These are phyloP conservation scores for Rhodotorula sp. DNA, from an alignment of 1,284 basidiomycete genomes.

Conservation along the genomic window DNA sequence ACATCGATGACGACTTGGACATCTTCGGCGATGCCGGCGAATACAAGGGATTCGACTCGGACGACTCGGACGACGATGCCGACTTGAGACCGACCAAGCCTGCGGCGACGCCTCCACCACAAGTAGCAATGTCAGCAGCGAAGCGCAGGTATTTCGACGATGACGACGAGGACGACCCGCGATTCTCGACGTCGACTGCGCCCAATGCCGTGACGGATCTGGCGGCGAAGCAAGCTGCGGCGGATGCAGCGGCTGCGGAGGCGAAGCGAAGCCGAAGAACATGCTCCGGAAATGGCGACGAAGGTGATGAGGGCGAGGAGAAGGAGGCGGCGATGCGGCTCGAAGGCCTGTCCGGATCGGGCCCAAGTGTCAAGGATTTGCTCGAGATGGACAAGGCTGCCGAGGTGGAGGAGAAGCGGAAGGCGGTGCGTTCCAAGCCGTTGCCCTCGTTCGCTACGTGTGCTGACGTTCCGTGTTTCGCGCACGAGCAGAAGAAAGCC, in stretches of 20 bases:
- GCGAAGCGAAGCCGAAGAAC: too few relatives aligned
- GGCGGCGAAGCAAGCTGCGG: slow-evolving; percentile 19
- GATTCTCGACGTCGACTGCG: slow-evolving; percentile 13
- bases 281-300: not conserved
- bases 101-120: not conserved
- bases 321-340: slow-evolving; percentile 12
- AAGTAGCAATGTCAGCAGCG: not conserved
- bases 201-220: slow-evolving; percentile 25
- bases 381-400: slow-evolving; percentile 37
- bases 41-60: slow-evolving; percentile 31
- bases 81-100: not conserved
- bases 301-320: not conserved
- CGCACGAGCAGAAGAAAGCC: slow-evolving; percentile 9
- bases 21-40: slow-evolving; percentile 40
- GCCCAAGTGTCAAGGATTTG: slow-evolving; percentile 32
- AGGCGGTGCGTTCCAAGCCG: slow-evolving; percentile 12
- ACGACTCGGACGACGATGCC: slow-evolving; percentile 21
- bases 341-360: slow-evolving; percentile 16
- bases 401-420: slow-evolving; percentile 33
- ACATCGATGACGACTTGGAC: slow-evolving; percentile 29
- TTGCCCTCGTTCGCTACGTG: not conserved
- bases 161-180: slow-evolving; percentile 25
- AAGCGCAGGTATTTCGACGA: slow-evolving; percentile 38
- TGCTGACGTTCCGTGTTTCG: not conserved
- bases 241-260: not conserved